Evolutionary conservation across 2,329 filamentous ascomycete genomes (phyloP).

Genomic region (Fusarium neocosmosporiellum): DNA sequence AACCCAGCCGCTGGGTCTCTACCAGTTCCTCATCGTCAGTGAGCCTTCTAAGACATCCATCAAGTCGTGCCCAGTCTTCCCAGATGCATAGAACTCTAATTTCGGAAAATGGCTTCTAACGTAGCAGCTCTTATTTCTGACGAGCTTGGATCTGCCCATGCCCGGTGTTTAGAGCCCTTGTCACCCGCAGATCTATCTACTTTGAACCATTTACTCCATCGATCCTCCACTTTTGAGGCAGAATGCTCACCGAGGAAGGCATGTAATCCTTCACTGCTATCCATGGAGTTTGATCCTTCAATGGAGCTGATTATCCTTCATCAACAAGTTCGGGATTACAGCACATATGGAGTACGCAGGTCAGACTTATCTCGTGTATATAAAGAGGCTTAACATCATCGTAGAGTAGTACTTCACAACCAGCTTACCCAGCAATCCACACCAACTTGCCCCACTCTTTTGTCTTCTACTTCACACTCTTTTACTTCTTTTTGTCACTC

Average conservation of each 20-base stretch:
- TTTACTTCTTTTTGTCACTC: background rate
- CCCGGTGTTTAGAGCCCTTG: background rate
- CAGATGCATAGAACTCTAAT: background rate
- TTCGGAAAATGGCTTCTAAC: background rate
- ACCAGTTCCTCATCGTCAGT: background rate
- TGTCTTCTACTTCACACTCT: background rate
- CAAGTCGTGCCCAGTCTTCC: background rate
- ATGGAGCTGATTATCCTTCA: background rate
- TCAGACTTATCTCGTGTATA: background rate
- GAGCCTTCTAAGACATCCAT: background rate
- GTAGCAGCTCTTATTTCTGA: background rate
- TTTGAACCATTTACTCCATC: background rate
- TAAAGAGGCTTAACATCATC: background rate
- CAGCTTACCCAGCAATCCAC: background rate
- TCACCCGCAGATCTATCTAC: background rate
- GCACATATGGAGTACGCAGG: background rate
- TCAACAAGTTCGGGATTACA: background rate
- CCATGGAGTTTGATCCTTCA: background rate
- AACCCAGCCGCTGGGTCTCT: background rate
- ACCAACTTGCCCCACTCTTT: background rate
- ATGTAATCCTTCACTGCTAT: background rate
- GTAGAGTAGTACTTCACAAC: background rate
- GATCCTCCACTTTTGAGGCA: background rate
- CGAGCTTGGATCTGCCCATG: background rate
- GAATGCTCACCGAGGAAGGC: background rate